Evolutionary conservation across 2,329 filamentous ascomycete genomes (phyloP), one percentile per base, ranked within the genome.

Genomic region (Orbilia blumenaviensis): DNA sequence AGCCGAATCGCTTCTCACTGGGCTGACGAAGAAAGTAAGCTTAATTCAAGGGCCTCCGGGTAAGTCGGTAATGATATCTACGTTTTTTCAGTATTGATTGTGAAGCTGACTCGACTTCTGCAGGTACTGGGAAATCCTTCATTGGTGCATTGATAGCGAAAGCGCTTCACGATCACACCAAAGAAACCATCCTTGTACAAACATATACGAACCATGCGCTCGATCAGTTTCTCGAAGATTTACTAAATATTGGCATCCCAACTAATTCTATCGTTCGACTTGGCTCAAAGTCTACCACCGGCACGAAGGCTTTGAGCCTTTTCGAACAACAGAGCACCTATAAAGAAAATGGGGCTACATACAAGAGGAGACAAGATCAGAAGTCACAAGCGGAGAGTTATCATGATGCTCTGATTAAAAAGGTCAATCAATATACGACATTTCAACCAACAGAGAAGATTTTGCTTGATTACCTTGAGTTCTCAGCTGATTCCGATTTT

Each of bases 41-140:
- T 81, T 90, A 0, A 90, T 93, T 1, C 90, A 92, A 83, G 91
- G 91, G 0, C 91, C 91, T 0, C 91, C 91, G 78, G 90, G 88
- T 88, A 84, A 72, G 82, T 41, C 66, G 52, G 79, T 81, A 76
- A 71, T 44, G 52, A 27, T 56, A 16, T 64, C 54, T 14, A 61
- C 50, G 46, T 14, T 32, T 3, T 29, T 52, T 42, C 42, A 60
- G 38, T 73, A 61, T 66, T 52, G 67, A 61, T 66, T 52, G 67
- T 58, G 42, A 68, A 61, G 32, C 16, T 56, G 64, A 73, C 56
- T 32, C 72, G 58, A 66, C 61, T 64, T 54, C 38, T 48, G 18
- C 50, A 89, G 89, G 90, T 0, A 93, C 91, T 0, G 91, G 91
- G 0, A 94, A 94, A 79, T 92, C 90, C 0, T 92, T 92, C 77